These are phyloP conservation scores for Nepenthes gracilis DNA, from an alignment of 148 eudicot species.

Conservation along the genomic window DNA sequence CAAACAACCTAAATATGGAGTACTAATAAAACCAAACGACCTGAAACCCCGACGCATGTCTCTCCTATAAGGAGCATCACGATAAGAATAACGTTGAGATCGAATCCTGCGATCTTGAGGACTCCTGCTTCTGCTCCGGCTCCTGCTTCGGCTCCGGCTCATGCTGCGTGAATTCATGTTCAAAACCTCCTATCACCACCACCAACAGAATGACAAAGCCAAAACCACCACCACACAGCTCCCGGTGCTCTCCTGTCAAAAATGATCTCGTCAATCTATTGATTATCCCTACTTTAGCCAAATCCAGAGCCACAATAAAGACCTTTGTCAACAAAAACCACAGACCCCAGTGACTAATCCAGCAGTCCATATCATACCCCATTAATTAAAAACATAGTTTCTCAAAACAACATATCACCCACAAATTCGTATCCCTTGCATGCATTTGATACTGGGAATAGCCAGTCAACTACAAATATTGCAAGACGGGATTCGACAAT, in stretches of 20 bases:
- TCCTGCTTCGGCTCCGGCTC: conserved; percentile 36
- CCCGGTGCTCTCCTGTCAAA: conserved; percentile 37
- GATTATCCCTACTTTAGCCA: conserved; percentile 10
- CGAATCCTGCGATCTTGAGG: conserved; percentile 79
- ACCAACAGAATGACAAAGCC: conserved; percentile 31
- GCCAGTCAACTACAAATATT: conserved; percentile 2
- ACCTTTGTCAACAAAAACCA: conserved; percentile 29
- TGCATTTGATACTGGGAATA: conserved; percentile 1
- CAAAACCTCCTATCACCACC: conserved; percentile 25
- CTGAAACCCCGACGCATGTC: conserved; percentile 88
- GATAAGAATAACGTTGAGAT: conserved; percentile 64
- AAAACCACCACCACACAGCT: conserved; percentile 50
- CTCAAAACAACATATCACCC: conserved; percentile 8
- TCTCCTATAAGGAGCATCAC: conserved; percentile 93
- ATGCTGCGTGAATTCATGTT: conserved; percentile 66
- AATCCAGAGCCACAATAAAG: conserved; percentile 18
- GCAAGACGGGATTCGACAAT: not conserved
- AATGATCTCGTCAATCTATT: conserved; percentile 36
- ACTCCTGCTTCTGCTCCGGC: conserved; percentile 84
- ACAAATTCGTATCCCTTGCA: conserved; percentile 19
- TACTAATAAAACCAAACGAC: conserved; percentile 44
- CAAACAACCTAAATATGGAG: conserved; percentile 9
- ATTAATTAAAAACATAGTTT: conserved; percentile 7
- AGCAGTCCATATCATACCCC: conserved; percentile 33
- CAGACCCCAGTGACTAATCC: conserved; percentile 16